These are phyloP conservation scores for Gnomoniopsis smithogilvyi DNA, from an alignment of 2,329 filamentous ascomycete genomes.

Conservation along the genomic window DNA sequence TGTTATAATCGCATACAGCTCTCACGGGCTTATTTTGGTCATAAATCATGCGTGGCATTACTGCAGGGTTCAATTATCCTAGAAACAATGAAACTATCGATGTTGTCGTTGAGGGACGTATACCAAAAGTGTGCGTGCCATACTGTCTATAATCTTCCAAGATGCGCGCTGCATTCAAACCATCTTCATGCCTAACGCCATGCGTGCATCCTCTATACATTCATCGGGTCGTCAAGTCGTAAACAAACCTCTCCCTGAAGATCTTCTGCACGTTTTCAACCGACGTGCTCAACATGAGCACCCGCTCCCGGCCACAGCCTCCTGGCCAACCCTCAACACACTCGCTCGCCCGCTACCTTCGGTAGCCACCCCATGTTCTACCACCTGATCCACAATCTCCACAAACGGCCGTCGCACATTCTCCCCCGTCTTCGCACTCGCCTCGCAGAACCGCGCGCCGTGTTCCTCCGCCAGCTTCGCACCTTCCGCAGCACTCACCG, in stretches of 20 bases:
- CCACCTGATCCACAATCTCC: slow-evolving; percentile 48
- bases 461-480: slow-evolving; percentile 42
- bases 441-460: slow-evolving; percentile 49
- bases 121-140: background rate
- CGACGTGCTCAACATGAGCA: slow-evolving; percentile 23
- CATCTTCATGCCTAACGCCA: slow-evolving; percentile 25
- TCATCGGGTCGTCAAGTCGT: slow-evolving; percentile 5
- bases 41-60: background rate
- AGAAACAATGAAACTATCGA: background rate
- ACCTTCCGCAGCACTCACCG: slow-evolving; percentile 46
- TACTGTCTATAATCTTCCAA: slow-evolving; percentile 4
- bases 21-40: slow-evolving; percentile 2
- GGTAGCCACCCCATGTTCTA: slow-evolving; percentile 39
- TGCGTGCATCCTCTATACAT: background rate
- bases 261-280: background rate
- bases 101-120: background rate
- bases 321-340: slow-evolving; percentile 27
- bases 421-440: slow-evolving; percentile 50
- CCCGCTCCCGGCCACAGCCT: background rate
- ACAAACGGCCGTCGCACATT: slow-evolving; percentile 49
- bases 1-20: background rate
- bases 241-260: background rate
- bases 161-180: slow-evolving; percentile 22
- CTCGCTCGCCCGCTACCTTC: slow-evolving; percentile 22
- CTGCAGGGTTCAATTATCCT: background rate